phyloP scores from a whole-genome alignment of 1,284 basidiomycete species.

The Boletus smithii region DNA sequence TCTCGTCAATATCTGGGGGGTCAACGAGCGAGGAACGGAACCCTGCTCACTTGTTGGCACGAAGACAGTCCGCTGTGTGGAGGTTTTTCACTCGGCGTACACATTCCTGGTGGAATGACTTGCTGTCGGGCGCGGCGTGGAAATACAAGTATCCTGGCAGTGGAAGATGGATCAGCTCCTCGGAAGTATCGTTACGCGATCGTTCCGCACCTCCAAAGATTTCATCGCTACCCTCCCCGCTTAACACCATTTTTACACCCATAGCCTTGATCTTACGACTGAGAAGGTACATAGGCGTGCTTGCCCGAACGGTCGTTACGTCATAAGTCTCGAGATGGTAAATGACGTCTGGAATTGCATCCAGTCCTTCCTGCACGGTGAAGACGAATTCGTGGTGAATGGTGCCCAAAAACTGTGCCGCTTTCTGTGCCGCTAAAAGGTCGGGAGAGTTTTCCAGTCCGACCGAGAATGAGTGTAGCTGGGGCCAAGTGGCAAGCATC shows the following conservation, averaged over 20 bases:
- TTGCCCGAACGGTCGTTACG: slow-evolving; percentile 97
- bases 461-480: slow-evolving; percentile 97
- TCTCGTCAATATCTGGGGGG: slow-evolving; percentile 5
- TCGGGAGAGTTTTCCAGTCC: slow-evolving; percentile 96
- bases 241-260: slow-evolving; percentile 99
- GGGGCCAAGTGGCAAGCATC: slow-evolving; percentile 88
- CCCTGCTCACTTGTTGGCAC: slow-evolving; percentile 89
- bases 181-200: background rate
- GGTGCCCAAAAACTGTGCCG: slow-evolving; percentile 91
- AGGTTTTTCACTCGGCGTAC: slow-evolving; percentile 97
- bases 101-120: slow-evolving; percentile 94
- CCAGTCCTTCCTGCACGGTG: slow-evolving; percentile 97
- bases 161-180: slow-evolving; percentile 5
- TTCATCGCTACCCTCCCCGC: slow-evolving; percentile 97
- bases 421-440: slow-evolving; percentile 90
- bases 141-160: slow-evolving; percentile 93
- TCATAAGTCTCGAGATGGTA: slow-evolving; percentile 99
- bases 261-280: slow-evolving; percentile 99
- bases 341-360: slow-evolving; percentile 97
- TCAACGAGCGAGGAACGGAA: slow-evolving; percentile 3
- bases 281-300: slow-evolving; percentile 96
- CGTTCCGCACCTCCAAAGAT: slow-evolving; percentile 79
- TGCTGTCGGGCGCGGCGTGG: slow-evolving; percentile 91
- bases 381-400: slow-evolving; percentile 98
- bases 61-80: slow-evolving; percentile 95